phyloP scores from a whole-genome alignment of 176 grass and related monocot species.

The Chloris gayana region DNA sequence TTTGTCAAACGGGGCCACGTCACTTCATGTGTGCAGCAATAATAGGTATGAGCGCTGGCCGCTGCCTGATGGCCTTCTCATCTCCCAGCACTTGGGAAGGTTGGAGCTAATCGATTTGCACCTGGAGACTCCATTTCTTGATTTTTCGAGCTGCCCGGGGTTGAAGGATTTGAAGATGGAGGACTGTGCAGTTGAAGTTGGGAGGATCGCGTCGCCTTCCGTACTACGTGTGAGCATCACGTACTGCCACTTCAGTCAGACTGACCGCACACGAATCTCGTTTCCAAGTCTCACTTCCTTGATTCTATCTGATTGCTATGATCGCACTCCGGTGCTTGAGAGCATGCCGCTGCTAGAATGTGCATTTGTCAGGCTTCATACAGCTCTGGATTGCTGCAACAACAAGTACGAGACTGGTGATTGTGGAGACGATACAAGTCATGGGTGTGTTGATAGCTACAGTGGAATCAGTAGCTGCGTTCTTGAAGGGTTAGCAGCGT shows the following conservation, averaged over 20 bases:
- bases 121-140: neutral
- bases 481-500: neutral
- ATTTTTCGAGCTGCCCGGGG: neutral
- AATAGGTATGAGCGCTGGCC: neutral
- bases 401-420: neutral
- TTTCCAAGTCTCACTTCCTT: neutral
- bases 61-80: neutral
- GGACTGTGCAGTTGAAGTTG: neutral
- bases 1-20: neutral
- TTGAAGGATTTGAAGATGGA: neutral
- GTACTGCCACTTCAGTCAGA: neutral
- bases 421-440: neutral
- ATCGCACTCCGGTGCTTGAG: neutral
- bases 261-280: neutral
- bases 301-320: neutral
- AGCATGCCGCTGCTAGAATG: neutral
- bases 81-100: neutral
- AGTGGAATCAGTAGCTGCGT: neutral
- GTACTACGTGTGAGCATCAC: neutral
- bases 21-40: neutral
- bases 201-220: neutral
- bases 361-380: neutral
- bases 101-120: neutral
- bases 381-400: neutral
- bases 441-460: neutral